Conservation (phyloP, 768 basidiomycete species). For the Auricularia cornea region DNA sequence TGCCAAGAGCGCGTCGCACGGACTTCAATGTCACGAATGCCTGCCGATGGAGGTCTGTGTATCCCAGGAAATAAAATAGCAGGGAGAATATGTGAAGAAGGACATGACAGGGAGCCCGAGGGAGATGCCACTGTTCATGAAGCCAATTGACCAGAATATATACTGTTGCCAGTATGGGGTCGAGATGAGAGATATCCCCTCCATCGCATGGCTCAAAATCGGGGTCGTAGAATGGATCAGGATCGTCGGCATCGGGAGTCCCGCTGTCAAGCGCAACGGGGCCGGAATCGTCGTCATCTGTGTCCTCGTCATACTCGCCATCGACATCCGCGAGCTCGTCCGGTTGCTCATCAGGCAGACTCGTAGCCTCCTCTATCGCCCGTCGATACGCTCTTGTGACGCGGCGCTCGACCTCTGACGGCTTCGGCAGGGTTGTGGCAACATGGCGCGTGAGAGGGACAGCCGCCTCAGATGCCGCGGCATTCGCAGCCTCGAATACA, state of each 20-base stretch:
- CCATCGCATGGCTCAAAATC: background rate
- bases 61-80: background rate
- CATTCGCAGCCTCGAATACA: too few relatives aligned
- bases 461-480: too few relatives aligned
- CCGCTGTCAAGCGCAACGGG: too few relatives aligned
- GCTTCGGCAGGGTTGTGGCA: background rate
- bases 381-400: background rate
- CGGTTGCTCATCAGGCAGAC: too few relatives aligned
- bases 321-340: too few relatives aligned
- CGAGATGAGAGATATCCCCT: background rate
- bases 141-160: background rate
- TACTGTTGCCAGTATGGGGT: background rate
- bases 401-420: background rate
- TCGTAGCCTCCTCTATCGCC: background rate
- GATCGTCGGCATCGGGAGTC: background rate
- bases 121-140: too few relatives aligned
- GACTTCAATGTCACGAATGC: slow-evolving; percentile 13
- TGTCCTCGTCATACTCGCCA: too few relatives aligned
- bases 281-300: too few relatives aligned
- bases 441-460: too few relatives aligned
- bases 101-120: background rate
- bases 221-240: too few relatives aligned
- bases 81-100: background rate
- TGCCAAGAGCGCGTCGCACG: slow-evolving; percentile 10
- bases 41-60: background rate